A percentile compares a stretch with the other conserved stretches of the same genome.
Conservation (phyloP, 495 filamentous ascomycete species). For the Penicillium verhagenii region DNA sequence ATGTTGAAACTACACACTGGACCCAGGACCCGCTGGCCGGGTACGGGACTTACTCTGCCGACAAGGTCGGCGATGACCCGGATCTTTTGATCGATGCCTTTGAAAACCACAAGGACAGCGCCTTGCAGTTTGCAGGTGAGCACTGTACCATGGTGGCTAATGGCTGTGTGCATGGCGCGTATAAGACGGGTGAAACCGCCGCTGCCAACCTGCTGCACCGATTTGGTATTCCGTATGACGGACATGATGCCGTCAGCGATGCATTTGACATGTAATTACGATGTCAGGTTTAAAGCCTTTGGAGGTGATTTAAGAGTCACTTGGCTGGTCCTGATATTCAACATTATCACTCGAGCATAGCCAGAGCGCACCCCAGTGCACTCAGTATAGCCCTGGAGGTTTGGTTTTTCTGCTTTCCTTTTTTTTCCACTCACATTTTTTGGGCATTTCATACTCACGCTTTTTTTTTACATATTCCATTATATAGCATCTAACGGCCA, state of each 20-base stretch:
- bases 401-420: background rate
- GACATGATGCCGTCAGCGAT: background rate
- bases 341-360: slow-evolving; percentile 1
- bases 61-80: slow-evolving; percentile 26
- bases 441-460: background rate
- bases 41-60: slow-evolving; percentile 24
- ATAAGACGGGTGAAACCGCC: slow-evolving; percentile 23
- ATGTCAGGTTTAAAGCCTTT: background rate
- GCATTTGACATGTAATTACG: background rate
- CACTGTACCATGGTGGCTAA: slow-evolving; percentile 22
- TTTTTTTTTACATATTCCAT: background rate
- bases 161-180: slow-evolving; percentile 27
- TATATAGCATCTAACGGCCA: background rate
- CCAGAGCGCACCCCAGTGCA: background rate
- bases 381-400: background rate
- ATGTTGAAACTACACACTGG: slow-evolving; percentile 28
- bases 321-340: slow-evolving; percentile 3
- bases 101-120: slow-evolving; percentile 17
- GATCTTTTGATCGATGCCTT: slow-evolving; percentile 17
- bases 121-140: slow-evolving; percentile 27
- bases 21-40: slow-evolving; percentile 26
- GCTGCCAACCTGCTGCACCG: slow-evolving; percentile 17
- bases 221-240: slow-evolving; percentile 18
- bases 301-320: slow-evolving; percentile 3
- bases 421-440: too few species aligned